Conservation (phyloP, 2,329 filamentous ascomycete species). For the Ascochyta rabiei region DNA sequence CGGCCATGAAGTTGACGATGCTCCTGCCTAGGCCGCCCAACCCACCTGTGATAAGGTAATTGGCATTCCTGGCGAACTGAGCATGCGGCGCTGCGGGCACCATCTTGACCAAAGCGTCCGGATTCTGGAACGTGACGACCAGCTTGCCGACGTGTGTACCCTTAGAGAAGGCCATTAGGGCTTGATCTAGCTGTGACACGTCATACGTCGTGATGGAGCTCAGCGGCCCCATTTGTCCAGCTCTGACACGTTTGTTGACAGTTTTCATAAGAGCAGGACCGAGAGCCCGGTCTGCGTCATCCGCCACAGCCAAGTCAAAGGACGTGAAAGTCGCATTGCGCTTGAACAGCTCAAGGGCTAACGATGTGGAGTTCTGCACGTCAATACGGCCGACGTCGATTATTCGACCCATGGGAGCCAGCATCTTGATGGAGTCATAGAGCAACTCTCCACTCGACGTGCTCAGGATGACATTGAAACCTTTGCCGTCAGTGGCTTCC, state of each 20-base stretch:
- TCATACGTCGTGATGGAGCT: neutral
- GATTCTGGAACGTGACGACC: slow-evolving; percentile 13
- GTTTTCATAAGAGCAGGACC: too few relatives aligned
- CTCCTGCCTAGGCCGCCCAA: slow-evolving; percentile 27
- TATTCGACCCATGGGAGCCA: slow-evolving; percentile 45
- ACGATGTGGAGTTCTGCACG: slow-evolving; percentile 8
- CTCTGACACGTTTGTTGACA: too few relatives aligned
- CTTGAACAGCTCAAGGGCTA: slow-evolving; percentile 27
- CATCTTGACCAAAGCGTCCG: slow-evolving; percentile 9
- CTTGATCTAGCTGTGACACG: slow-evolving; percentile 14
- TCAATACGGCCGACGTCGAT: slow-evolving; percentile 29
- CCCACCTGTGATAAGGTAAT: slow-evolving; percentile 28
- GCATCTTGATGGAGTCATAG: slow-evolving; percentile 30
- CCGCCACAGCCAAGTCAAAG: slow-evolving; percentile 22
- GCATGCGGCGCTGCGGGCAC: neutral
- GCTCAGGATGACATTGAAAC: slow-evolving; percentile 46
- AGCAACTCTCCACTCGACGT: slow-evolving; percentile 36
- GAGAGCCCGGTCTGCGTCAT: neutral
- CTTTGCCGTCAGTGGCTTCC: slow-evolving; percentile 31
- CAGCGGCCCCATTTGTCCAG: slow-evolving; percentile 2
- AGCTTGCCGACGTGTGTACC: slow-evolving; percentile 25
- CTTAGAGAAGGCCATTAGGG: slow-evolving; percentile 15
- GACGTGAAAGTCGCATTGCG: slow-evolving; percentile 29
- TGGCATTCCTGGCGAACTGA: slow-evolving; percentile 17
- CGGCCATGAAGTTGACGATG: slow-evolving; percentile 25